Conservation (phyloP, 371 early-diverging fungal species). For the Mucor piriformis region DNA sequence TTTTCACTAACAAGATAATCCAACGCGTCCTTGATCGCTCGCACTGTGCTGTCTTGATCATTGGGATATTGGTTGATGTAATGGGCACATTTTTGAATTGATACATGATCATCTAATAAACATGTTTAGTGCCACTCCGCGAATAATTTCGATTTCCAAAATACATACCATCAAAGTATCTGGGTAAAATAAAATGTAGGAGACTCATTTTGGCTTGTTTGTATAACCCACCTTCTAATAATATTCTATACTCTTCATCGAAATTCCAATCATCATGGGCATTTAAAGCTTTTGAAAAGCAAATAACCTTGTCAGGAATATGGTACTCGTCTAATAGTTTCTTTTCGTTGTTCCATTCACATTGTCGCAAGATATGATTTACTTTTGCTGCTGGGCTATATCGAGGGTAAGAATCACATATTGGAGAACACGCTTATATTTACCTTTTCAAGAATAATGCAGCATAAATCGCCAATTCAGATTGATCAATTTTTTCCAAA, state of each 20-base stretch:
- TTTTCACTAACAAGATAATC: not conserved
- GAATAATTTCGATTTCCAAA: not conserved
- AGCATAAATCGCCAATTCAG: constrained; percentile 23
- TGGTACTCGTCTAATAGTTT: constrained; percentile 11
- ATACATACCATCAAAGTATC: constrained; percentile 14
- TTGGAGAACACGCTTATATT: not conserved
- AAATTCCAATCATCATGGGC: constrained; percentile 32
- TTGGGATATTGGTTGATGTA: not conserved
- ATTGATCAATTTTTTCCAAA: constrained; percentile 10
- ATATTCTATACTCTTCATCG: constrained; percentile 16
- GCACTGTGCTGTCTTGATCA: not conserved
- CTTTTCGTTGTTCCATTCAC: constrained; percentile 21
- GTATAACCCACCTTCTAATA: constrained; percentile 10
- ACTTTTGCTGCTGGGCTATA: constrained; percentile 6
- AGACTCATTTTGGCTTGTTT: constrained; percentile 17
- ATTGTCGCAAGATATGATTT: constrained; percentile 10
- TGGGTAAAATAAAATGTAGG: constrained; percentile 21
- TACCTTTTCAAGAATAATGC: constrained; percentile 12
- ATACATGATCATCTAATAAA: not conserved
- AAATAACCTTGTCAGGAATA: constrained; percentile 16
- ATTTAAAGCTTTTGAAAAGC: constrained; percentile 19
- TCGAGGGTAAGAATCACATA: not conserved
- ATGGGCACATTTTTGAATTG: not conserved
- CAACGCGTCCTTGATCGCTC: not conserved
- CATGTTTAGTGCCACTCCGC: too few species aligned